Evolutionary conservation across 176 grass and related monocot genomes (phyloP).

Genomic region (bread wheat (Triticum aestivum)): IWGSC_CS_RefSeq_v2.1 NC_057794.1:284477181-284477680

Average conservation of each 20-base stretch:
- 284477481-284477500: constrained; percentile 77
- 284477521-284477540: constrained; percentile 89
- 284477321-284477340: constrained; percentile 12
- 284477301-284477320: constrained; percentile 41
- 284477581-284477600: background rate
- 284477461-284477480: constrained; percentile 86
- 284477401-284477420: constrained; percentile 98
- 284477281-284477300: constrained; percentile 24
- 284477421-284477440: constrained; percentile 88
- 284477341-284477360: constrained; percentile 58
- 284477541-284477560: constrained; percentile 47
- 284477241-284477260: constrained; percentile 45
- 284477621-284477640: background rate
- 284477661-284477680: background rate
- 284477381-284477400: constrained; percentile 78
- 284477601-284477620: background rate
- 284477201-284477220: constrained; percentile 27
- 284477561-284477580: background rate
- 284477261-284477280: constrained; percentile 51
- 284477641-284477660: background rate
- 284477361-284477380: constrained; percentile 94
- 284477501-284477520: constrained; percentile 89
- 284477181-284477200: background rate
- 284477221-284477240: constrained; percentile 30
- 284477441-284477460: constrained; percentile 84